phyloP scores from a whole-genome alignment of 1,284 basidiomycete genomes.

The Leccinum pallidistipes region DNA sequence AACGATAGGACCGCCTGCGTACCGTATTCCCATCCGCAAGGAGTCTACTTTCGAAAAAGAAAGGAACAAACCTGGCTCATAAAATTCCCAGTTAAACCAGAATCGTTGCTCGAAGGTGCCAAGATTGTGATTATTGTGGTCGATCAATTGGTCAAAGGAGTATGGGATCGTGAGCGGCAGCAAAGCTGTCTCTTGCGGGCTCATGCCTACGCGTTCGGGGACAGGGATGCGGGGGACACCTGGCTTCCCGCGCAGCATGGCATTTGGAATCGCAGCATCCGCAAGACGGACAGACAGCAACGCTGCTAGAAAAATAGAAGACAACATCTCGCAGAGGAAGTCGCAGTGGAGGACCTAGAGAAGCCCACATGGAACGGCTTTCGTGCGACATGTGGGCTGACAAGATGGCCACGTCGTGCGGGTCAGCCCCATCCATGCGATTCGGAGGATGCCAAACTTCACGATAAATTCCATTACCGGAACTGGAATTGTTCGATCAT shows the following conservation, averaged over 20 bases:
- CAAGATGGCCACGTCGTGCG: neutral
- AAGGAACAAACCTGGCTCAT: conserved; percentile 46
- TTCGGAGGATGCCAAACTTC: neutral
- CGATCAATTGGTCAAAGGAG: conserved; percentile 69
- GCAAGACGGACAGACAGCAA: conserved; percentile 14
- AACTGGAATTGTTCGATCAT: neutral
- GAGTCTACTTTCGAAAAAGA: neutral
- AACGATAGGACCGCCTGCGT: conserved; percentile 65
- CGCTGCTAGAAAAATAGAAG: neutral
- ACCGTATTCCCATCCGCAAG: neutral
- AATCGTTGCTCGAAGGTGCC: conserved; percentile 78
- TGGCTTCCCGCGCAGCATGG: conserved; percentile 21
- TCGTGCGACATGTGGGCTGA: neutral
- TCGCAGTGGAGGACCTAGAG: neutral
- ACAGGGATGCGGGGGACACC: conserved; percentile 16
- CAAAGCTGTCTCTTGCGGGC: conserved; percentile 21
- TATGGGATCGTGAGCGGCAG: conserved; percentile 48
- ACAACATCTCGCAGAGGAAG: conserved; percentile 15
- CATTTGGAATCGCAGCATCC: conserved; percentile 20
- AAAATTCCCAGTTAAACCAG: conserved; percentile 66
- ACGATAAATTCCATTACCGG: neutral
- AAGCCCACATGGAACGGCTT: neutral
- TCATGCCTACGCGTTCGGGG: conserved; percentile 6
- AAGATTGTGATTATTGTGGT: conserved; percentile 61
- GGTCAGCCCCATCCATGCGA: neutral